Base-by-base conservation (phyloP, 164 flowering plant species). In the Protea cynaroides region DNA sequence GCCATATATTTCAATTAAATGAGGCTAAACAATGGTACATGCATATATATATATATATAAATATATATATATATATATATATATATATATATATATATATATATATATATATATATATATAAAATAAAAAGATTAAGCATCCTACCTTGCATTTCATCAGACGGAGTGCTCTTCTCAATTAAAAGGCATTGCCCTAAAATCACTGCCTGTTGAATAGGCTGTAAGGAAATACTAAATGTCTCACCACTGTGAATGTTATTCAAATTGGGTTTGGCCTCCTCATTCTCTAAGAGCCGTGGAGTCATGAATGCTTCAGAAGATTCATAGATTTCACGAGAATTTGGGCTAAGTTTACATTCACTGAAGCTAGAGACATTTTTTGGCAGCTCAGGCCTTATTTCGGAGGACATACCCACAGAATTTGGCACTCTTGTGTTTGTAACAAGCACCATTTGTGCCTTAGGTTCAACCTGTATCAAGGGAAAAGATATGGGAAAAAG, bases 61-160 rank as follows among this genome's bases (percentile, higher is more conserved):
- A n/a, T n/a, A n/a, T n/a, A n/a, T n/a, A n/a, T n/a, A n/a, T n/a
- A n/a, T n/a, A n/a, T n/a, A n/a, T n/a, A n/a, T n/a, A n/a, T n/a
- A n/a, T n/a, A n/a, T n/a, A n/a, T n/a, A n/a, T n/a, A n/a, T n/a
- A n/a, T n/a, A n/a, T n/a, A n/a, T n/a, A n/a, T n/a, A n/a, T n/a
- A n/a, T n/a, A n/a, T n/a, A n/a, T n/a, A n/a, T n/a, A n/a, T n/a
- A n/a, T n/a, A n/a, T n/a, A n/a, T n/a, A n/a, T n/a, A n/a, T n/a
- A n/a, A n/a, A n/a, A n/a, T n/a, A n/a, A n/a, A n/a, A n/a, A n/a
- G n/a, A n/a, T 17, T 2, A 46, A 19, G 56, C 25, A 7, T 21
- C 79, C 76, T 78, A 92, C 98, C 75, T 70, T 85, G 96, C 79
- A 85, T 59, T 60, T 91, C 96, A 77, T 81, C 96, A 63, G 73